These are phyloP conservation scores for Patellaria atrata DNA, from an alignment of 495 filamentous ascomycete species.

Conservation along the genomic window DNA sequence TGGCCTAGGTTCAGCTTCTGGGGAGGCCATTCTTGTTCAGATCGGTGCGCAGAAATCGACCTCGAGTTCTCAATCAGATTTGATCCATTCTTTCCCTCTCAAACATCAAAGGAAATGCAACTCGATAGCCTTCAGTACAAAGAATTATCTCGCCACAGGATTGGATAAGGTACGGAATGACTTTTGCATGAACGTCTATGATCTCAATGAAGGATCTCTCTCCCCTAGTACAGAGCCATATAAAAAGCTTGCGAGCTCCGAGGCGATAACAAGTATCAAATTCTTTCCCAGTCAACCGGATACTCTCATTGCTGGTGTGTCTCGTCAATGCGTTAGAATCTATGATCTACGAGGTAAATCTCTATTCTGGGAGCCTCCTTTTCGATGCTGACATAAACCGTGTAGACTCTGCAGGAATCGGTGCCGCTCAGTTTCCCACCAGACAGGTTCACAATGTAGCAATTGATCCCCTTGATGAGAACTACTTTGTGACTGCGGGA, in stretches of 20 bases:
- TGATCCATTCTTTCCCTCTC: conserved; percentile 50
- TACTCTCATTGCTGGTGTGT: conserved; percentile 66
- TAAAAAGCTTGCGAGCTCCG: conserved; percentile 62
- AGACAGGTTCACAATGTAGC: conserved; percentile 80
- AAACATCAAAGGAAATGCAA: conserved; percentile 84
- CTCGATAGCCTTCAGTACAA: conserved; percentile 73
- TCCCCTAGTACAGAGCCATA: conserved; percentile 44
- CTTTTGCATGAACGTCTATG: conserved; percentile 86
- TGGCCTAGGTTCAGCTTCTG: conserved; percentile 70
- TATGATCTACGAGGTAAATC: conserved; percentile 73
- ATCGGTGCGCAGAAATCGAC: conserved; percentile 48
- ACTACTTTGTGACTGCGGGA: conserved; percentile 86
- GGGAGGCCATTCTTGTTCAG: conserved; percentile 68
- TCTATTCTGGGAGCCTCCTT: not conserved
- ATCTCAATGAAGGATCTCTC: conserved; percentile 47
- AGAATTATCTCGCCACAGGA: conserved; percentile 68
- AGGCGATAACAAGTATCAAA: conserved; percentile 77
- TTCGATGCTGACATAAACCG: conserved; percentile 1
- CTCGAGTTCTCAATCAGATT: conserved; percentile 44
- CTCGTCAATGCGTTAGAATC: conserved; percentile 71
- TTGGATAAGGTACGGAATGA: conserved; percentile 87
- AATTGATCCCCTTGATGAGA: conserved; percentile 78
- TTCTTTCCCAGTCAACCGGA: conserved; percentile 82
- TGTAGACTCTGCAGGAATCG: conserved; percentile 14
- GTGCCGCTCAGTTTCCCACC: conserved; percentile 50